Percentiles rank a stretch among this genome's conserved stretches.
Evolutionary conservation across 108 stramenopile genomes (phyloP).

Genomic region (Pseudonitzschia pungens): DNA sequence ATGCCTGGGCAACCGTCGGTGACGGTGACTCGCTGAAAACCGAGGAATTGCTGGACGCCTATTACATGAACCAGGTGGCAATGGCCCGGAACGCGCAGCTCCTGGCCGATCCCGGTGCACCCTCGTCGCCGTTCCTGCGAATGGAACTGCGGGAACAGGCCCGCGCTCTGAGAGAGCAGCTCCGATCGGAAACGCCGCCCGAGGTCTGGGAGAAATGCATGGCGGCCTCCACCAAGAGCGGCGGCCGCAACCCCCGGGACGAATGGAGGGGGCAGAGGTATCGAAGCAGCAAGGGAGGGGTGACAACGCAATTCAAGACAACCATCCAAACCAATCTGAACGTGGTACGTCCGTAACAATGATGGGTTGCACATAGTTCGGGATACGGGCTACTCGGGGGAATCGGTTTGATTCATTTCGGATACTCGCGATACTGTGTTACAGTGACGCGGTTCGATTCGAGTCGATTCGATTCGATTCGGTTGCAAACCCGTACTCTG

Average conservation of each 20-base stretch:
- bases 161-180: slow-evolving; percentile 36
- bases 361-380: not conserved
- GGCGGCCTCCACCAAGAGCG: not conserved
- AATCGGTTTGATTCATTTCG: not conserved
- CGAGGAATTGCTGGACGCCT: slow-evolving; percentile 66
- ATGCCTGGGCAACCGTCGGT: not conserved
- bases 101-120: slow-evolving; percentile 26
- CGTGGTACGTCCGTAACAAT: slow-evolving; percentile 49
- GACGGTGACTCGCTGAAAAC: slow-evolving; percentile 42
- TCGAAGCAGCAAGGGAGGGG: slow-evolving; percentile 56
- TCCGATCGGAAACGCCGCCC: slow-evolving; percentile 36
- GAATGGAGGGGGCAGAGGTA: slow-evolving; percentile 42
- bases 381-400: not conserved
- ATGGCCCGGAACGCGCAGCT: slow-evolving; percentile 36
- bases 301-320: slow-evolving; percentile 50
- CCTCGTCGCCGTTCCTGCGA: slow-evolving; percentile 23
- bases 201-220: slow-evolving; percentile 35
- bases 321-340: slow-evolving; percentile 69
- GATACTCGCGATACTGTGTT: not conserved
- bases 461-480: not conserved
- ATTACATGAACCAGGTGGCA: slow-evolving; percentile 64
- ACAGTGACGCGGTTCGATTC: not conserved
- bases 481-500: not conserved
- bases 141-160: slow-evolving; percentile 52
- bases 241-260: slow-evolving; percentile 3